phyloP scores from a whole-genome alignment of 1,284 basidiomycete species.

The Cutaneotrichosporon sp. region DNA sequence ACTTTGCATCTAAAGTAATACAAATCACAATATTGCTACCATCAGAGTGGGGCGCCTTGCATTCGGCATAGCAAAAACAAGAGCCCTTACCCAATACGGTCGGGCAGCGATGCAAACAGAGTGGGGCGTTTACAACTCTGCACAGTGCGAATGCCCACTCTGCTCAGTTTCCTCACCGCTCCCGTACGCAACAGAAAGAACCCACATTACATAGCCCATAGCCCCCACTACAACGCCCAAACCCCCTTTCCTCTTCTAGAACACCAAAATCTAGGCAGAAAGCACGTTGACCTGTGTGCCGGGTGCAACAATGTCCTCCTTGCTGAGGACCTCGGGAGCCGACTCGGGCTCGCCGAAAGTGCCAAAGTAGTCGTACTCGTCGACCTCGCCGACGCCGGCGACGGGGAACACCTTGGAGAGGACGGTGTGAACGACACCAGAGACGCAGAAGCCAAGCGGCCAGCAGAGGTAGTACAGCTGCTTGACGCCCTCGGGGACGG shows the following conservation, averaged over 20 bases:
- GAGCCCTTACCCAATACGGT: no score
- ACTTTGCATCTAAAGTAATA: no score
- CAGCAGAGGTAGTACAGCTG: slow-evolving; percentile 27
- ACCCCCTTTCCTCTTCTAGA: background rate
- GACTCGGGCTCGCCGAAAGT: slow-evolving; percentile 24
- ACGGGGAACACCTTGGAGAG: slow-evolving; percentile 10
- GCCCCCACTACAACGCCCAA: no score
- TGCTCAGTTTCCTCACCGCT: no score
- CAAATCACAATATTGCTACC: no score
- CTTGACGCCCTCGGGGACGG: slow-evolving; percentile 34
- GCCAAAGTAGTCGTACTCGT: slow-evolving; percentile 36
- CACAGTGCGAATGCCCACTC: no score
- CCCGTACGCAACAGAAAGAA: no score
- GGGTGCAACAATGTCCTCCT: background rate
- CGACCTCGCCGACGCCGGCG: slow-evolving; percentile 22
- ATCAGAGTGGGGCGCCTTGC: no score
- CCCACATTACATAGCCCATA: no score
- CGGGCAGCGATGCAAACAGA: no score
- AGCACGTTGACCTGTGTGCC: background rate
- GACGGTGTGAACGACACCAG: background rate
- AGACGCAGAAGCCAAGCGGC: slow-evolving; percentile 5
- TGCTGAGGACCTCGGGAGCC: background rate
- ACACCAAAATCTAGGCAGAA: background rate
- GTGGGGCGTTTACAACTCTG: no score
- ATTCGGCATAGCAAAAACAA: no score